A percentile compares a stretch with the other conserved stretches of the same genome.
phyloP scores from a whole-genome alignment of 2,329 filamentous ascomycete genomes.

The Fusarium circinatum region DNA sequence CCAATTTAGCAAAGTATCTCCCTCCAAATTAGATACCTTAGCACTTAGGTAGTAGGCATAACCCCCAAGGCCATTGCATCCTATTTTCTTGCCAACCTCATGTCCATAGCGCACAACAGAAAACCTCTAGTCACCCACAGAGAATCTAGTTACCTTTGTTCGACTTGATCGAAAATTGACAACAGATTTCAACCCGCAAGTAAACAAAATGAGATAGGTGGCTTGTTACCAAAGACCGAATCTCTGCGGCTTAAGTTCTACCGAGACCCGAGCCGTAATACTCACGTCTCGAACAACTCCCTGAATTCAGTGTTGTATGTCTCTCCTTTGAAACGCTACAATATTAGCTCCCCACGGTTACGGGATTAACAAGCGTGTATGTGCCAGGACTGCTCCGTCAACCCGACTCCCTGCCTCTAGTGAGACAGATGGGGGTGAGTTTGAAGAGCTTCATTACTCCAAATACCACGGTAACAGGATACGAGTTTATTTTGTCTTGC shows the following conservation, averaged over 20 bases:
- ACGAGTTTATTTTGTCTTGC: neutral
- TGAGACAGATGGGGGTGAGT: slow-evolving; percentile 20
- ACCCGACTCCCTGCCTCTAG: slow-evolving; percentile 11
- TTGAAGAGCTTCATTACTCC: neutral
- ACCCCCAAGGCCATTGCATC: neutral
- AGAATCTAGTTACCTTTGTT: neutral
- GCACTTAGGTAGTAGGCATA: too few species aligned
- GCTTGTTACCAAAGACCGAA: neutral
- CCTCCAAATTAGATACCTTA: too few species aligned
- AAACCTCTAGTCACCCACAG: neutral
- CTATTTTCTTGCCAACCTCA: neutral
- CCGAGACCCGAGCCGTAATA: slow-evolving; percentile 23
- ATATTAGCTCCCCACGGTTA: slow-evolving; percentile 18
- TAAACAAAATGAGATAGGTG: neutral
- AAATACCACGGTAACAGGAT: slow-evolving; percentile 18
- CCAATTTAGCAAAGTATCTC: neutral
- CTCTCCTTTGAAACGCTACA: slow-evolving; percentile 10
- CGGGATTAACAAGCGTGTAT: slow-evolving; percentile 25
- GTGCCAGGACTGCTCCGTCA: slow-evolving; percentile 10
- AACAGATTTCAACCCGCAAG: neutral
- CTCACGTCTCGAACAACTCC: slow-evolving; percentile 1
- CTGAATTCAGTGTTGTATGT: slow-evolving; percentile 6
- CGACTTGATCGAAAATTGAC: neutral
- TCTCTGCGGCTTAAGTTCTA: slow-evolving; percentile 5
- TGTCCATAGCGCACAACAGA: slow-evolving; percentile 13